Conservation (phyloP, 1,139 yeast genomes). For the Pichia sp. region DNA sequence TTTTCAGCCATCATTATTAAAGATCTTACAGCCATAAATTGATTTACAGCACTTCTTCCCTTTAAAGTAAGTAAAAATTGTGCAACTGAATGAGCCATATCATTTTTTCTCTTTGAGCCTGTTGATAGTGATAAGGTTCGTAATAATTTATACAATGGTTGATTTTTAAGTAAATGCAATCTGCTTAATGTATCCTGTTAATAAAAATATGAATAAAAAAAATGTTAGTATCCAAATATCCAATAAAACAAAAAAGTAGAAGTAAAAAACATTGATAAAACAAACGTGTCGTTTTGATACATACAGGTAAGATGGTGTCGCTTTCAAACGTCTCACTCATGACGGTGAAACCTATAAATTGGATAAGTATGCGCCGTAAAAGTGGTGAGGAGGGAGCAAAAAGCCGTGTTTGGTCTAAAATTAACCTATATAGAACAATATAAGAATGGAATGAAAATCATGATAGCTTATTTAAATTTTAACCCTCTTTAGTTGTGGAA, state of each 20-base stretch:
- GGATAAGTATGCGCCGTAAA: neutral
- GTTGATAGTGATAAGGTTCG: slow-evolving; percentile 1
- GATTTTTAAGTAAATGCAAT: slow-evolving; percentile 1
- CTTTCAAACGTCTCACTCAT: neutral
- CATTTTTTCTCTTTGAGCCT: slow-evolving; percentile 4
- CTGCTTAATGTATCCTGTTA: slow-evolving; percentile 6
- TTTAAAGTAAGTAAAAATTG: neutral
- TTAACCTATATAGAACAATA: too few species aligned
- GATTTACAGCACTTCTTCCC: slow-evolving; percentile 12
- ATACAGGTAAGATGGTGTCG: neutral
- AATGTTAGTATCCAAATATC: neutral
- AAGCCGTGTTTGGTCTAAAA: neutral
- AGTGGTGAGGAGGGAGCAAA: neutral
- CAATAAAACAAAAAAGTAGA: neutral
- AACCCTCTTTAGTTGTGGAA: neutral
- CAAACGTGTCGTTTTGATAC: neutral
- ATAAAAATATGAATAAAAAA: neutral
- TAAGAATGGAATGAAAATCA: too few species aligned
- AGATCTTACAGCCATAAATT: slow-evolving; percentile 13
- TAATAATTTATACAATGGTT: neutral
- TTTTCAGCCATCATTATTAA: slow-evolving; percentile 1
- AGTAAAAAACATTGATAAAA: neutral
- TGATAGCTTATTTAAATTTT: neutral
- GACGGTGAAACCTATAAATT: neutral
- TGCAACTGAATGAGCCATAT: slow-evolving; percentile 6